Evolutionary conservation across 164 flowering plant genomes (phyloP).

Genomic region (Vitis amurensis): DNA sequence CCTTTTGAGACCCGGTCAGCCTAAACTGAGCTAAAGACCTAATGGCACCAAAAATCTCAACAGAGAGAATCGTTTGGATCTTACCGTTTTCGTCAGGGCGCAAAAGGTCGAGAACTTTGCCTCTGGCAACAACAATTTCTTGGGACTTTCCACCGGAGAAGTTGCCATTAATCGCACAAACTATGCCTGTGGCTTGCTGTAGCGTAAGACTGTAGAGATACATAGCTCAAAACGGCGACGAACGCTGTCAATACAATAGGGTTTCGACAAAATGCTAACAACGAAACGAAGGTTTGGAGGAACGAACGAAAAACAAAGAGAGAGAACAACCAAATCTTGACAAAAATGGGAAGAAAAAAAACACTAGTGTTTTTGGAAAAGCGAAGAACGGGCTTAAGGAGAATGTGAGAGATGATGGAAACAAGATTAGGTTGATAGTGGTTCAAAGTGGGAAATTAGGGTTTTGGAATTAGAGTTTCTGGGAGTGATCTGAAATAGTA

Average conservation of each 20-base stretch:
- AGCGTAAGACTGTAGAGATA: slow-evolving; percentile 91
- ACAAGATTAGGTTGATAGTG: no score
- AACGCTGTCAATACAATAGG: no score
- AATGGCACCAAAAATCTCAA: slow-evolving; percentile 84
- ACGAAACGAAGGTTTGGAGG: neutral
- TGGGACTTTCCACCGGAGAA: slow-evolving; percentile 85
- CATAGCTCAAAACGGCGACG: slow-evolving; percentile 34
- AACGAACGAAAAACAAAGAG: neutral
- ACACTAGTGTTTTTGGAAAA: neutral
- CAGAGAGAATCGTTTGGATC: slow-evolving; percentile 81
- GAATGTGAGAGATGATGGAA: no score
- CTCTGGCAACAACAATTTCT: slow-evolving; percentile 89
- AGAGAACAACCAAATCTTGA: neutral
- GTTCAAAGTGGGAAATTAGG: neutral
- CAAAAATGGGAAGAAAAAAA: neutral
- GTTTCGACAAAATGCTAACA: no score
- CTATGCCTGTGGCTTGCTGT: slow-evolving; percentile 83
- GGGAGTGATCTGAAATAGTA: neutral
- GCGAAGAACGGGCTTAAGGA: neutral
- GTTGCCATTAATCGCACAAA: slow-evolving; percentile 84
- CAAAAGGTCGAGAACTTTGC: slow-evolving; percentile 85
- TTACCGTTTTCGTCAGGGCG: slow-evolving; percentile 95
- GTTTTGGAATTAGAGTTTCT: neutral
- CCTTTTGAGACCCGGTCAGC: slow-evolving; percentile 87
- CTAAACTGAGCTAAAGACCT: slow-evolving; percentile 86